Conservation (phyloP, 2,329 filamentous ascomycete species). For the Furcasterigmium sp. region DNA sequence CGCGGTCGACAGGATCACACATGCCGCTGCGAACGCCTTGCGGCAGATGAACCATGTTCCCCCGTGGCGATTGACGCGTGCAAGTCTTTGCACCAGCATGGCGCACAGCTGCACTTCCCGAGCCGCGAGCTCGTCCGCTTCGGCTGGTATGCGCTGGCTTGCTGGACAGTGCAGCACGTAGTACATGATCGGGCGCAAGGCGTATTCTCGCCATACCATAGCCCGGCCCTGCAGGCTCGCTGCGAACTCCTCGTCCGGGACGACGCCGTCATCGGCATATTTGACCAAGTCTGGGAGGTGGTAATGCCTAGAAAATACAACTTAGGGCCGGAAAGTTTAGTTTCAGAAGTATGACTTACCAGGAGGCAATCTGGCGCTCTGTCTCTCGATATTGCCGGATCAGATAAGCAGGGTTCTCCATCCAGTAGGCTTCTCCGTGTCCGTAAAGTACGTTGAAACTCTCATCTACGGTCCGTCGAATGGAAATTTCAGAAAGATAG, state of each 20-base stretch:
- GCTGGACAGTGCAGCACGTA: constrained; percentile 7
- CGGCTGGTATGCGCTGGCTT: not conserved
- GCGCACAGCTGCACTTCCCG: constrained; percentile 6
- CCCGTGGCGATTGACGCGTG: constrained; percentile 10
- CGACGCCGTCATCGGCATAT: constrained; percentile 3
- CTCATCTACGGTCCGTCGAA: constrained; percentile 14
- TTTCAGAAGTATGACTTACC: not conserved
- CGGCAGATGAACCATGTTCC: constrained; percentile 10
- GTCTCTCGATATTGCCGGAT: constrained; percentile 11
- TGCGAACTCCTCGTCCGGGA: constrained; percentile 10
- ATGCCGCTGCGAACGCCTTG: constrained; percentile 4
- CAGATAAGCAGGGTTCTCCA: constrained; percentile 1
- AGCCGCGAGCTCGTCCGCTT: constrained; percentile 7
- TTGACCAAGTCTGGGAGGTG: constrained; percentile 10
- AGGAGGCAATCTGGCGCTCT: constrained; percentile 6
- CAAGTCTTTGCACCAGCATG: constrained; percentile 6
- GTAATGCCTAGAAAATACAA: constrained; percentile 5
- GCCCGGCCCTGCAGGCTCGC: constrained; percentile 9
- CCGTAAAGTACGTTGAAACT: constrained; percentile 6
- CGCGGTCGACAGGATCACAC: constrained; percentile 7
- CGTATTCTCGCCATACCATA: constrained; percentile 10
- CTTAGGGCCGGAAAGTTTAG: not conserved
- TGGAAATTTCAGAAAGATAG: constrained; percentile 15
- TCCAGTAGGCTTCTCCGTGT: constrained; percentile 6
- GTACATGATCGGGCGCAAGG: constrained; percentile 10